A percentile compares a stretch with the other conserved stretches of the same genome.
These are phyloP conservation scores for Aaosphaeria pasadenensis DNA, from an alignment of 2,329 filamentous ascomycete genomes.

Conservation along the genomic window DNA sequence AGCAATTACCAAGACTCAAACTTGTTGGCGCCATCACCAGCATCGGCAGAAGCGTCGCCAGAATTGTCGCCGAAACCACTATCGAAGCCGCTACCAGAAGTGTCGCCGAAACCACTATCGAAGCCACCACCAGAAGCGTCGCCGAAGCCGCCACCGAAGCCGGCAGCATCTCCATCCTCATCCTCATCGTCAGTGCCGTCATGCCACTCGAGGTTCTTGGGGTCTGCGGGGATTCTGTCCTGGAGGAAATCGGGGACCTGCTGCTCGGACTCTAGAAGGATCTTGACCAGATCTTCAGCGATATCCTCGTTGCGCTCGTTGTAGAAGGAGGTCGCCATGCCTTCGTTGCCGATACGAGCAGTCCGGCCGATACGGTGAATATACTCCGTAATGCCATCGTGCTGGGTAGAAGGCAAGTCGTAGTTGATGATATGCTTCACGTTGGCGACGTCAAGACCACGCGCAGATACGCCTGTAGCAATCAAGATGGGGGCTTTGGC, in stretches of 20 bases:
- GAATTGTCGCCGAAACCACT: constrained; percentile 2
- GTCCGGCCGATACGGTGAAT: constrained; percentile 94
- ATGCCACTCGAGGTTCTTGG: constrained; percentile 48
- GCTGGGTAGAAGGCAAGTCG: constrained; percentile 69
- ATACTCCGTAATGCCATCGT: constrained; percentile 93
- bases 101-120: constrained; percentile 4
- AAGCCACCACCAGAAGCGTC: constrained; percentile 7
- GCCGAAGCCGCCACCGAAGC: constrained; percentile 8
- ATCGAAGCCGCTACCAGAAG: constrained; percentile 8
- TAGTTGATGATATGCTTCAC: constrained; percentile 93
- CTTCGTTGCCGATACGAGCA: constrained; percentile 84
- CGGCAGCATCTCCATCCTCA: constrained; percentile 3
- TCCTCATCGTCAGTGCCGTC: constrained; percentile 48
- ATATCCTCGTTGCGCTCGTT: constrained; percentile 73
- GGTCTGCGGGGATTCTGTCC: constrained; percentile 58
- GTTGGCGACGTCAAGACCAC: constrained; percentile 84
- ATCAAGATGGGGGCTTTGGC: constrained; percentile 77
- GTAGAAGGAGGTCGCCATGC: constrained; percentile 86
- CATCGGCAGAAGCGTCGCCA: constrained; percentile 1
- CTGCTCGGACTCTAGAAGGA: constrained; percentile 77
- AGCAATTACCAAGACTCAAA: constrained; percentile 24
- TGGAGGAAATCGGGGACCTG: constrained; percentile 78
- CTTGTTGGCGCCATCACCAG: constrained; percentile 14
- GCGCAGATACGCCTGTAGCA: constrained; percentile 80
- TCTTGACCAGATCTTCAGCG: constrained; percentile 71